Percentiles rank a stretch among this genome's conserved stretches.
Conservation (phyloP, 805 yeast species). For the Pichia kluyveri region DNA sequence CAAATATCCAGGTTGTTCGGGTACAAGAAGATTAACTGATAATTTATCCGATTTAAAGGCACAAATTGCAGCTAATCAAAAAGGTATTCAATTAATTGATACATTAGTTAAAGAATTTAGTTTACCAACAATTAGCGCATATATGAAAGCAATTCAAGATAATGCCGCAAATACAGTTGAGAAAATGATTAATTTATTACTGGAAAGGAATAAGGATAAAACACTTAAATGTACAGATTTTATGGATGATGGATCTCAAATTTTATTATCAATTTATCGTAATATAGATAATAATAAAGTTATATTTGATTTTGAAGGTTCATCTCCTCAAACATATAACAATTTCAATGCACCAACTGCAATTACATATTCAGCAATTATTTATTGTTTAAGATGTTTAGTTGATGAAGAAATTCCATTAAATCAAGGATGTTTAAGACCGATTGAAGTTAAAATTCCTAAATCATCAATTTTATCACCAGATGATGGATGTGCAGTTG, state of each 20-base stretch:
- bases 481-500: constrained; percentile 80
- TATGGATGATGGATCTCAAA: constrained; percentile 77
- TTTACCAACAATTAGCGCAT: constrained; percentile 47
- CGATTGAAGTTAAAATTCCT: constrained; percentile 62
- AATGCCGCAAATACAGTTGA: constrained; percentile 73
- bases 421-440: constrained; percentile 86
- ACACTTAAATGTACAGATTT: constrained; percentile 47
- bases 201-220: constrained; percentile 31
- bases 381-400: constrained; percentile 78
- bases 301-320: constrained; percentile 74
- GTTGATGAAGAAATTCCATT: constrained; percentile 85
- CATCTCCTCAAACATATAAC: constrained; percentile 81
- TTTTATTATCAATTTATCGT: constrained; percentile 42
- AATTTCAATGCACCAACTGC: constrained; percentile 91
- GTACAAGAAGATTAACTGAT: constrained; percentile 77
- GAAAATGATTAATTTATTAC: constrained; percentile 36
- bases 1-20: constrained; percentile 76
- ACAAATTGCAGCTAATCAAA: constrained; percentile 81
- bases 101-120: constrained; percentile 56
- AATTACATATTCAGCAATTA: constrained; percentile 78
- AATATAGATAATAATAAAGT: constrained; percentile 42
- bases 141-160: constrained; percentile 75
- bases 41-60: constrained; percentile 80
- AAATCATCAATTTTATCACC: constrained; percentile 62
- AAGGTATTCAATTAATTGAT: constrained; percentile 63